Base-by-base conservation (phyloP, 2,329 filamentous ascomycete species). In the Clarireedia homoeocarpa region DNA sequence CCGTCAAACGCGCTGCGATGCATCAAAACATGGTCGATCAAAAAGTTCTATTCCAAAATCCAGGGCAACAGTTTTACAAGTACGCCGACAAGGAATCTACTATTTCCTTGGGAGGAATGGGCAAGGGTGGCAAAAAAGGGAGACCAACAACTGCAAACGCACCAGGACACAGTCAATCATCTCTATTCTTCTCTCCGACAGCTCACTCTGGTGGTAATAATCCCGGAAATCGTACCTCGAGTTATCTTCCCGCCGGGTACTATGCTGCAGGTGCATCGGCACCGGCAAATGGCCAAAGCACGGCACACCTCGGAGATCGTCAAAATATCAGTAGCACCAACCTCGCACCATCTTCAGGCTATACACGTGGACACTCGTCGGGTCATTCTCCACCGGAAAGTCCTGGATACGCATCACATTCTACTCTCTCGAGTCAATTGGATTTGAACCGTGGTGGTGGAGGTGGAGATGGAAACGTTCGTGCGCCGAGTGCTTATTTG, bases 151-250 rank as follows among this genome's bases (percentile, higher is more conserved):
- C 72, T 15, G 62, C 66, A 57, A 63, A 66, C 47, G 54, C 70
- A 39, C 48, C 58, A n/a, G 51, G 57, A 7, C 59, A 51, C 40
- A 38, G 55, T 26, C 40, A 39, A 48, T 38, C 57, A 12, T 63
- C 58, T 60, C 78, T 97, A 15, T 99, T 99, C 80, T 99, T 96
- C 76, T 96, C 91, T 6, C 94, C 94, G 0, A 97, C 94, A 0
- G 91, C 91, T 1, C 83, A 81, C 40, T 74, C 81, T 6, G 76
- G 77, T 56, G 75, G 76, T 61, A 75, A 78, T 51, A 73, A 74
- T 59, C 73, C 77, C 40, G 74, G 73, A 47, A 82, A 82, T 63
- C 85, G 91, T 53, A 83, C 81, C 58, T 95, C 89, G 1, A 77
- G 78, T n/a, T 95, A 92, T 69, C 78, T 96, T 20, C 92, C 92